phyloP scores from a whole-genome alignment of 345 rosid species.

The Noccaea caerulescens region DNA sequence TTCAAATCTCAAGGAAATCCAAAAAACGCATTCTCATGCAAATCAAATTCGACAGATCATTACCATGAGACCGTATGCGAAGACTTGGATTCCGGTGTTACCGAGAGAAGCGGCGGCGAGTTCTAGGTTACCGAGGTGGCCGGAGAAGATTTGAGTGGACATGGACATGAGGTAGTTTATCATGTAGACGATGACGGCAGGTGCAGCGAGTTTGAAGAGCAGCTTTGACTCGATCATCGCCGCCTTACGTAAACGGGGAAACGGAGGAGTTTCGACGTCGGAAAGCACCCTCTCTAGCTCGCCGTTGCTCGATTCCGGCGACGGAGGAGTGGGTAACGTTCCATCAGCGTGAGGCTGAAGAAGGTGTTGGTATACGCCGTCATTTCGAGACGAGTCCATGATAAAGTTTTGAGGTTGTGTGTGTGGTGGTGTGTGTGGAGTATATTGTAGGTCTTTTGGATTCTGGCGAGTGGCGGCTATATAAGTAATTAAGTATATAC shows the following conservation, averaged over 20 bases:
- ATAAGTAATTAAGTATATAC: no score
- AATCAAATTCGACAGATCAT: no score
- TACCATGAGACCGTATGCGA: conserved; percentile 46
- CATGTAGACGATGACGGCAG: conserved; percentile 55
- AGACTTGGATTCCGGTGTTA: conserved; percentile 57
- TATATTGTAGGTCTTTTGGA: no score
- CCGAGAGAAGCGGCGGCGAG: conserved; percentile 67
- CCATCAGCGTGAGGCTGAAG: conserved; percentile 21
- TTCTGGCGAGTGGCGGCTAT: no score
- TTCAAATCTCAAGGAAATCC: neutral
- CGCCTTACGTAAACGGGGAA: conserved; percentile 17
- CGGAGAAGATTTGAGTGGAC: conserved; percentile 59
- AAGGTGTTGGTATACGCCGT: conserved; percentile 17
- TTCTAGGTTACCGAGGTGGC: conserved; percentile 63
- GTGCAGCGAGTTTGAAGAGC: conserved; percentile 54
- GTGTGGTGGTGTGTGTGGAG: no score
- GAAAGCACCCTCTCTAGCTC: conserved; percentile 34
- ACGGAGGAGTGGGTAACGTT: neutral
- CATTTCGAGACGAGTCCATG: conserved; percentile 26
- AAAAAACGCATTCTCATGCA: neutral
- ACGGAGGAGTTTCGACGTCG: conserved; percentile 21
- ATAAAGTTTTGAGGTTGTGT: no score
- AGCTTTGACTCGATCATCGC: conserved; percentile 44
- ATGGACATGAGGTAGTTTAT: conserved; percentile 58
- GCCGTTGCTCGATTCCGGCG: conserved; percentile 16